Conservation (phyloP, 2,329 filamentous ascomycete species). For the Apiospora phragmitis region DNA sequence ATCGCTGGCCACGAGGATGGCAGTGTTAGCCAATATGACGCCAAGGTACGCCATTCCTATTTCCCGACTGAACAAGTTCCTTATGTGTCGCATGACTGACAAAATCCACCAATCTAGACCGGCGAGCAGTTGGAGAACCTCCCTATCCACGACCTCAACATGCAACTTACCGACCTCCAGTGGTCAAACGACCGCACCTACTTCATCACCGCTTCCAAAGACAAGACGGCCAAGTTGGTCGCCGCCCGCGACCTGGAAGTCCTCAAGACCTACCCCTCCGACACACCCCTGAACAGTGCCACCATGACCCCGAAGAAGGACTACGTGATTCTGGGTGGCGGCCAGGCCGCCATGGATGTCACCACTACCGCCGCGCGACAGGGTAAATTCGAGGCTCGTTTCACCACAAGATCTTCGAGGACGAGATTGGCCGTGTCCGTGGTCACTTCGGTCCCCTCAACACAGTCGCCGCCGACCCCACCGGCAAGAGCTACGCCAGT, state of each 20-base stretch:
- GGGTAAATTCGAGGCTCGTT: conserved; percentile 98
- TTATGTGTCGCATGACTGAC: conserved; percentile 14
- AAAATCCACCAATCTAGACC: conserved; percentile 45
- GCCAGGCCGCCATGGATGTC: conserved; percentile 98
- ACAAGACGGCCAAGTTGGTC: conserved; percentile 89
- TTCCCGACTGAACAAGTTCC: neutral
- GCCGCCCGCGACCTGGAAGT: conserved; percentile 84
- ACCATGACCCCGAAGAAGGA: conserved; percentile 94
- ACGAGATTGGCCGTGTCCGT: conserved; percentile 95
- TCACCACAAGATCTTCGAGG: conserved; percentile 99
- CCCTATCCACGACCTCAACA: conserved; percentile 82
- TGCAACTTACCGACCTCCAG: conserved; percentile 87
- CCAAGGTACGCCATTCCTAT: conserved; percentile 60
- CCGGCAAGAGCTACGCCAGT: conserved; percentile 88
- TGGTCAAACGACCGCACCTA: conserved; percentile 93
- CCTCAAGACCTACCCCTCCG: conserved; percentile 87
- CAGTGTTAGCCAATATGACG: conserved; percentile 86
- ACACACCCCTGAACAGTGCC: conserved; percentile 96
- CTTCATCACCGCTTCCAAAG: conserved; percentile 97
- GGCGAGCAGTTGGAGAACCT: conserved; percentile 81
- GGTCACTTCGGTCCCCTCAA: conserved; percentile 97
- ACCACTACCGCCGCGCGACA: conserved; percentile 91
- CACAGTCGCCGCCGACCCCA: conserved; percentile 91
- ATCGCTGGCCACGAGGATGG: conserved; percentile 98
- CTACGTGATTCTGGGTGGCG: conserved; percentile 96